Base-by-base conservation (phyloP, 2,329 filamentous ascomycete genomes). In the Aureobasidium sp. region DNA sequence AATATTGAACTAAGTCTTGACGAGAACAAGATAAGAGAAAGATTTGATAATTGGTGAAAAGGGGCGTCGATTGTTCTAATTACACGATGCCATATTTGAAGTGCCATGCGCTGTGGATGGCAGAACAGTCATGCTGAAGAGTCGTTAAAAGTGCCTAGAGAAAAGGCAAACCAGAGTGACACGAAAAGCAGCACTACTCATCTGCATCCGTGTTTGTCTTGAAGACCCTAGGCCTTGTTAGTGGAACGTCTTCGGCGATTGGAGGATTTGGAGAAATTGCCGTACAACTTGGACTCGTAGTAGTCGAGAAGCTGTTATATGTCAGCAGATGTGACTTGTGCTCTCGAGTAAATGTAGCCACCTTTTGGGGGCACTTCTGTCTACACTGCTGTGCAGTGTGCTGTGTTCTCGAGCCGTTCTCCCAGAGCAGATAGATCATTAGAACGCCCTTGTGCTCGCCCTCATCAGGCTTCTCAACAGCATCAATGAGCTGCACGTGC, bases 361-460 rank as follows among this genome's bases (percentile, higher is more conserved):
- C 87, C 81, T 87, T 89, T 70, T 93, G 89, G 0, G 90, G 90
- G 66, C 88, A 91, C 67, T 90, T 86, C 68, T 85, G 81, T 68
- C 92, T 89, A 8, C 91, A 81, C 14, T 86, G 80, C 25, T 79
- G 73, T 16, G 89, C 84, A 10, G 84, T 80, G 68, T 93, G 89
- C 69, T 89, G 85, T 1, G 88, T 89, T 77, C 90, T 91, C 51
- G 83, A 78, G 9, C 85, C 85, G 63, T 87, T 85, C 67, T 85
- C 86, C 89, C 90, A 93, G 13, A 84, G 83, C 36, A 92, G 75
- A 67, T 87, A 90, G 1, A 88, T 88, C 36, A 85, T 79, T 14
- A 90, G 77, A 63, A 80, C 82, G 34, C 67, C 64, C 54, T 65
- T 65, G 49, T 44, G 34, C 13, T 57, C 27, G 14, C 42, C 53